These are phyloP conservation scores for Phoma herbarum DNA, from an alignment of 2,329 filamentous ascomycete species.

Conservation along the genomic window DNA sequence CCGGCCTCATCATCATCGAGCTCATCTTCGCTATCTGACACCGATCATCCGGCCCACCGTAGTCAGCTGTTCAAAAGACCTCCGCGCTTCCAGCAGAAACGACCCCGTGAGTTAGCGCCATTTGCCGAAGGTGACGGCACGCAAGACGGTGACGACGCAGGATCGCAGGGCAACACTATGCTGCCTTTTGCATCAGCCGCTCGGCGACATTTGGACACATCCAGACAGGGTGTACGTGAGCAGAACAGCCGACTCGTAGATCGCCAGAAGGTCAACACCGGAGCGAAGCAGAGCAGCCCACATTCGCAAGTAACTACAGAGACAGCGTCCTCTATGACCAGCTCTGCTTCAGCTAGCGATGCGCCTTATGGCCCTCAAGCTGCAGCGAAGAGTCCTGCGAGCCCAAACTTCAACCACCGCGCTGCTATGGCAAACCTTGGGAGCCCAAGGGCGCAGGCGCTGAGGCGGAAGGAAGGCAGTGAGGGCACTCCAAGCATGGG, in stretches of 20 bases:
- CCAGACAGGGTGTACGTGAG: conserved; percentile 23
- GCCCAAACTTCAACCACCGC: conserved; percentile 63
- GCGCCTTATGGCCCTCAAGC: conserved; percentile 28
- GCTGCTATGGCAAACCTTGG: conserved; percentile 64
- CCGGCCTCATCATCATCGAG: conserved; percentile 41
- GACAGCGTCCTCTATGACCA: conserved; percentile 64
- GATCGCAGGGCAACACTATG: conserved; percentile 56
- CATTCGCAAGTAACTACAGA: conserved; percentile 35
- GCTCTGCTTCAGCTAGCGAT: conserved; percentile 50
- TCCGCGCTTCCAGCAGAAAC: conserved; percentile 47
- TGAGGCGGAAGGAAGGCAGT: conserved; percentile 41
- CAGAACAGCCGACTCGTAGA: conserved; percentile 21
- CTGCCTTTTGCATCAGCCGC: conserved; percentile 55
- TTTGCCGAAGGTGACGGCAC: conserved; percentile 43
- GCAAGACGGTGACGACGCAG: conserved; percentile 61
- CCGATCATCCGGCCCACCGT: conserved; percentile 51
- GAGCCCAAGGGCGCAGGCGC: conserved; percentile 55
- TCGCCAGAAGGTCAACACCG: conserved; percentile 9
- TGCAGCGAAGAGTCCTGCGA: conserved; percentile 33
- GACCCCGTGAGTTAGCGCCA: conserved; percentile 36
- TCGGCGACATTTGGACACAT: conserved; percentile 13
- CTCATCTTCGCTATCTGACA: conserved; percentile 47
- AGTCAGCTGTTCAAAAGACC: conserved; percentile 57
- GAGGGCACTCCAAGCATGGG: conserved; percentile 59
- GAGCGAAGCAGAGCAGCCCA: conserved; percentile 28